Evolutionary conservation across 108 stramenopile genomes (phyloP).

Genomic region (Conticribra weissflogii): DNA sequence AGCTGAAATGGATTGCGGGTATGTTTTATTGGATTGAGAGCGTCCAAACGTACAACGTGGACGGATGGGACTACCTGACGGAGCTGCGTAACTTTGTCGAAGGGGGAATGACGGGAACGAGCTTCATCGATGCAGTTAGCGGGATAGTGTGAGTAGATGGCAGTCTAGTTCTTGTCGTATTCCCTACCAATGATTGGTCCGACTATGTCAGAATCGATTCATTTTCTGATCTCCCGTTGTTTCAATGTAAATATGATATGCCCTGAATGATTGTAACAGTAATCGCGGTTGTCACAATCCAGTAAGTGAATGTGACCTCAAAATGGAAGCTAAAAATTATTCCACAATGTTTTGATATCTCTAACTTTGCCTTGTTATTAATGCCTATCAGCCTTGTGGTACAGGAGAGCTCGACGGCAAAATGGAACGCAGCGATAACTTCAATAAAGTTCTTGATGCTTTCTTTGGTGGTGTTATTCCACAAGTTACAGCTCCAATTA

Average conservation of each 20-base stretch:
- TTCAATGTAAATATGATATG: neutral
- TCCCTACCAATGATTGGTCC: neutral
- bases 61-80: slow-evolving; percentile 27
- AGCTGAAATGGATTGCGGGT: slow-evolving; percentile 51
- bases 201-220: neutral
- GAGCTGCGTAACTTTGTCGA: slow-evolving; percentile 31
- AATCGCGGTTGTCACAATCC: slow-evolving; percentile 46
- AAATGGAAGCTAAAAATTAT: neutral
- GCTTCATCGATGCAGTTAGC: slow-evolving; percentile 27
- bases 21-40: slow-evolving; percentile 45
- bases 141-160: slow-evolving; percentile 21
- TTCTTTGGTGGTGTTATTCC: slow-evolving; percentile 27
- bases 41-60: slow-evolving; percentile 37
- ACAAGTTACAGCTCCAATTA: neutral
- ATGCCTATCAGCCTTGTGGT: slow-evolving; percentile 24
- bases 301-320: neutral
- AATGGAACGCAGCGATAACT: slow-evolving; percentile 29
- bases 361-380: neutral
- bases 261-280: neutral
- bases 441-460: slow-evolving; percentile 38
- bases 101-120: slow-evolving; percentile 25
- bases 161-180: neutral
- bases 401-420: slow-evolving; percentile 33
- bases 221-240: neutral
- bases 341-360: slow-evolving; percentile 20